Conservation (phyloP, 2,329 filamentous ascomycete genomes). For the Ceratocystis diversiconidia region DNA sequence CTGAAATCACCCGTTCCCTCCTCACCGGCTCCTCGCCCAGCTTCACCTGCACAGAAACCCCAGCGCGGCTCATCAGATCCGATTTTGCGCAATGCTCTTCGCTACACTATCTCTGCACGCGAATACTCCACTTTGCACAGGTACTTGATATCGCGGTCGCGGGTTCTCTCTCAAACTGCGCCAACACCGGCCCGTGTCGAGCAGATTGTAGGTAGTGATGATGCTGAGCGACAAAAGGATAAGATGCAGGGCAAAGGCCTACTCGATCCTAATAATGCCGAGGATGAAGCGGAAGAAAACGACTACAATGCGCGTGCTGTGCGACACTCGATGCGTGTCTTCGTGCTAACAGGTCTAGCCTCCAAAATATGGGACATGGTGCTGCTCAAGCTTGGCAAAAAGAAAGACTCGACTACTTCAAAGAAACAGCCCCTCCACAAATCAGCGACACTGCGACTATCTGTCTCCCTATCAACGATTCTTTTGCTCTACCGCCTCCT, state of each 20-base stretch:
- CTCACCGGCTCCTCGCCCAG: slow-evolving; percentile 7
- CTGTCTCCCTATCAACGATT: slow-evolving; percentile 69
- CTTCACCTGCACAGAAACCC: slow-evolving; percentile 1
- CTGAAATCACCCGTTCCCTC: background rate
- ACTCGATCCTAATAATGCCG: slow-evolving; percentile 23
- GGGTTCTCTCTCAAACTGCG: slow-evolving; percentile 38
- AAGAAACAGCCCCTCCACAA: slow-evolving; percentile 43
- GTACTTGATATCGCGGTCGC: slow-evolving; percentile 63
- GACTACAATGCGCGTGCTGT: slow-evolving; percentile 58
- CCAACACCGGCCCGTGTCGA: slow-evolving; percentile 43
- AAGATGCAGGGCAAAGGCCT: slow-evolving; percentile 14
- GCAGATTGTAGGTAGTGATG: slow-evolving; percentile 22
- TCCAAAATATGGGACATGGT: slow-evolving; percentile 49
- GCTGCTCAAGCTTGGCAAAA: slow-evolving; percentile 32
- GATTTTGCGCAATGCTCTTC: slow-evolving; percentile 68
- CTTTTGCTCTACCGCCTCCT: slow-evolving; percentile 79
- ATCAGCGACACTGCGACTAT: slow-evolving; percentile 60
- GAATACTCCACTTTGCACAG: slow-evolving; percentile 79
- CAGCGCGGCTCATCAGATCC: slow-evolving; percentile 37
- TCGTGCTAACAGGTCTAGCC: slow-evolving; percentile 39
- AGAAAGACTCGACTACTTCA: slow-evolving; percentile 27
- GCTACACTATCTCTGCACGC: slow-evolving; percentile 70
- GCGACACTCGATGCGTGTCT: slow-evolving; percentile 33
- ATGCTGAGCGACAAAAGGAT: background rate
- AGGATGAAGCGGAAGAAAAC: slow-evolving; percentile 31